phyloP scores from a whole-genome alignment of 2,329 filamentous ascomycete genomes.

The Trichoderma koningiopsis region DNA sequence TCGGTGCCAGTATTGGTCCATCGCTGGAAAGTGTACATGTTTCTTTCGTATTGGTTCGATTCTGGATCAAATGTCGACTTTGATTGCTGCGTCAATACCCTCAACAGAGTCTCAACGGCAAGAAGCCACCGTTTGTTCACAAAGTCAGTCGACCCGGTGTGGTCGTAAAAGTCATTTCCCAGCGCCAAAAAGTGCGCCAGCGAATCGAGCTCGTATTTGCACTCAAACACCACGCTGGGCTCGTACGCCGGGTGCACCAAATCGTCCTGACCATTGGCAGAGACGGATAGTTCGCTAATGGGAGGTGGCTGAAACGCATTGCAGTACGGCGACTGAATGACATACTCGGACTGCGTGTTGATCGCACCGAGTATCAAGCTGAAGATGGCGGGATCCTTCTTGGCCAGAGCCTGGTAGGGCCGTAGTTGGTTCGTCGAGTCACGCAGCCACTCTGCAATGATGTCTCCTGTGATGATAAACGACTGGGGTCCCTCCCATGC shows the following conservation, averaged over 20 bases:
- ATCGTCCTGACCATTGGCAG: slow-evolving; percentile 80
- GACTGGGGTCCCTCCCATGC: slow-evolving; percentile 85
- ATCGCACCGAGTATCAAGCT: slow-evolving; percentile 88
- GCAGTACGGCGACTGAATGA: slow-evolving; percentile 94
- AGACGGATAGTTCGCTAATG: slow-evolving; percentile 71
- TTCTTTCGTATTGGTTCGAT: slow-evolving; percentile 65
- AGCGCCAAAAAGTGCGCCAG: slow-evolving; percentile 88
- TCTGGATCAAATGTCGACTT: slow-evolving; percentile 74
- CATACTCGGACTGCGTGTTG: slow-evolving; percentile 93
- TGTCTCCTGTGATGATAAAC: slow-evolving; percentile 92
- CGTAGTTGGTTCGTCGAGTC: slow-evolving; percentile 92
- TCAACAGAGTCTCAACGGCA: slow-evolving; percentile 73
- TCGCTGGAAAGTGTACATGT: slow-evolving; percentile 87
- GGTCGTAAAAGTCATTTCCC: slow-evolving; percentile 80
- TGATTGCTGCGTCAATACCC: slow-evolving; percentile 77
- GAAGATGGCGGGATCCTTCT: slow-evolving; percentile 75
- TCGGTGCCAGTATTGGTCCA: slow-evolving; percentile 82
- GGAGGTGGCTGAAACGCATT: slow-evolving; percentile 97
- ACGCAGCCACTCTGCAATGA: slow-evolving; percentile 88
- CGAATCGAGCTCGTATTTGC: slow-evolving; percentile 98
- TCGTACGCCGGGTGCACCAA: slow-evolving; percentile 85
- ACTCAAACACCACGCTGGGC: slow-evolving; percentile 85
- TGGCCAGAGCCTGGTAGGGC: slow-evolving; percentile 84
- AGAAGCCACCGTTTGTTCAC: slow-evolving; percentile 75
- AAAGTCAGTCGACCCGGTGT: slow-evolving; percentile 77